These are phyloP conservation scores for Fonsecaea monophora DNA, from an alignment of 2,329 filamentous ascomycete genomes.

Conservation along the genomic window DNA sequence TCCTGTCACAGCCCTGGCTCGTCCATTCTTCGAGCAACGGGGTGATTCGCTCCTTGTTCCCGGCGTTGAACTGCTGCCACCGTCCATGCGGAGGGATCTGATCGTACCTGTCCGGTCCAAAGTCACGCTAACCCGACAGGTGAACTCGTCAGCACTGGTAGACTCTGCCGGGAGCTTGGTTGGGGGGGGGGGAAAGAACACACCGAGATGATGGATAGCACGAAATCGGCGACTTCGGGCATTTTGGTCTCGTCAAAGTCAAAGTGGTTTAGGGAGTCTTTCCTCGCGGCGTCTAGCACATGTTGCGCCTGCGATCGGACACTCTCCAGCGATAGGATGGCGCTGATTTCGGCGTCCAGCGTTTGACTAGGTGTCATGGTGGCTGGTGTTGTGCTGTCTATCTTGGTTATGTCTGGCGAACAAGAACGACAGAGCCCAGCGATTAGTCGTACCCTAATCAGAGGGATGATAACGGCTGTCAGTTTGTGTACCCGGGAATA, in stretches of 20 bases:
- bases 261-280: conserved; percentile 7
- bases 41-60: conserved; percentile 56
- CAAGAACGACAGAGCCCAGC: not conserved
- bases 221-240: conserved; percentile 9
- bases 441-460: not conserved
- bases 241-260: conserved; percentile 4
- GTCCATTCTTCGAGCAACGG: conserved; percentile 54
- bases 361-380: not conserved
- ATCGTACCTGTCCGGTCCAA: conserved; percentile 56
- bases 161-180: not conserved
- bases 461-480: not conserved
- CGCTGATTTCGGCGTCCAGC: not conserved
- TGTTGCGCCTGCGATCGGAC: not conserved
- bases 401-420: not conserved
- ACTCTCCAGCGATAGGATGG: not conserved
- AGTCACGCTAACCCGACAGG: conserved; percentile 53
- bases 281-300: conserved; percentile 11
- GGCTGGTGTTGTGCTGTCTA: not conserved
- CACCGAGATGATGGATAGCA: conserved; percentile 11
- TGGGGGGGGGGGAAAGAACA: not conserved
- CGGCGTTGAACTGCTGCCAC: conserved; percentile 68
- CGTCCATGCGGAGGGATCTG: conserved; percentile 63
- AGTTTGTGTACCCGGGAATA: not conserved
- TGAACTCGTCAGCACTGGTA: not conserved
- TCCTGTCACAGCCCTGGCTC: conserved; percentile 46